Evolutionary conservation across 805 yeast genomes (phyloP), one percentile per base, ranked within the genome.

Genomic region (Candida pseudoglaebosa): DNA sequence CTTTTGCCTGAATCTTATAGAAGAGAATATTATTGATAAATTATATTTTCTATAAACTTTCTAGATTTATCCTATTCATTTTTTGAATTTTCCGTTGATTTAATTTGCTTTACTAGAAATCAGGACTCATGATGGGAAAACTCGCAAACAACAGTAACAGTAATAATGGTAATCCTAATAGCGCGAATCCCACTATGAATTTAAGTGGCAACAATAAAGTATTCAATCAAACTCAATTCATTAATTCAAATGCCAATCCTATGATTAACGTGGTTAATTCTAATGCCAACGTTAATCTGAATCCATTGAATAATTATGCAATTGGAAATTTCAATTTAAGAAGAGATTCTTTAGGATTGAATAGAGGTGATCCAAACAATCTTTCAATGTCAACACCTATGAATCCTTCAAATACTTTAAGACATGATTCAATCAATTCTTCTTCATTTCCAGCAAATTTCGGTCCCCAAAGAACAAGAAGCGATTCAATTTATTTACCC

Each of bases 401-500:
- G n/a, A n/a, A n/a, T n/a, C n/a, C n/a, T n/a, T n/a, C 54, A 42
- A 56, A 56, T 38, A 42, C 56, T 12, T 21, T 35, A 3, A 39
- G 47, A 33, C 47, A 40, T 33, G 47, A 44, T 15, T 40, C 47
- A n/a, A 36, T 41, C 7, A 40, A 40, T 29, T 8, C 34, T 7
- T 22, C 39, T 9, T 24, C 39, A 17, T 26, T 26, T 13, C 29
- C 29, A 10, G n/a, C 29, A 12, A 26, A 26, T 26, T 26, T 26
- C 29, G 6, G 7, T 13, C 36, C 28, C 4, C 36, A 33, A 22
- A 48, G 70, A 34, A 59, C 67, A 17, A 48, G 72, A 21, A 69
- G 67, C 8, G 71, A 67, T 41, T 56, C 64, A 19, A 58, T 67
- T 6, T 61, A 49, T 29, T 50, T 67, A 5, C 73, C 71, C 2